These are phyloP conservation scores for Floccularia luteovirens DNA, from an alignment of 768 basidiomycete species.

Conservation along the genomic window DNA sequence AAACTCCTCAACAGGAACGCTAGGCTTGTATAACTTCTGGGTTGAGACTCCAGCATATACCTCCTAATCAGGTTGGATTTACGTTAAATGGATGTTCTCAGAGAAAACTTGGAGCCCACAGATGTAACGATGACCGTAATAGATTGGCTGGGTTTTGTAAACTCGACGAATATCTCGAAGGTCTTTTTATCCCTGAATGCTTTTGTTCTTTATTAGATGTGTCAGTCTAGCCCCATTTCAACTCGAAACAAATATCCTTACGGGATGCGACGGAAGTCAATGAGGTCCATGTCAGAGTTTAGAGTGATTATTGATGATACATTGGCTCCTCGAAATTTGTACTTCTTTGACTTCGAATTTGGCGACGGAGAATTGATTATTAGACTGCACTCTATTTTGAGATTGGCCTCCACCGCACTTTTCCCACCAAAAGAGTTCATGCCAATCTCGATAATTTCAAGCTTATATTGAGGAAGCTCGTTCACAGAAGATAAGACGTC, in stretches of 20 bases:
- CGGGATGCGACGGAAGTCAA: constrained; percentile 80
- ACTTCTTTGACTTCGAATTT: constrained; percentile 35
- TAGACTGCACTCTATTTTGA: constrained; percentile 53
- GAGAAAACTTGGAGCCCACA: constrained; percentile 23
- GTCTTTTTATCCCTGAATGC: constrained; percentile 49
- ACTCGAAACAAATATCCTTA: constrained; percentile 20
- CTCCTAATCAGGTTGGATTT: constrained; percentile 40
- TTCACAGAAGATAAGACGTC: constrained; percentile 53
- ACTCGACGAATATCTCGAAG: constrained; percentile 49
- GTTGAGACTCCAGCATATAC: constrained; percentile 60
- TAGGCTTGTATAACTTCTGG: constrained; percentile 48
- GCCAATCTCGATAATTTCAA: constrained; percentile 42
- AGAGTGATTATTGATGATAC: constrained; percentile 69
- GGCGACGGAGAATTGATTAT: constrained; percentile 16
- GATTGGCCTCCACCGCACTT: constrained; percentile 47
- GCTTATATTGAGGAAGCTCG: constrained; percentile 59
- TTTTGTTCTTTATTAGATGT: constrained; percentile 46
- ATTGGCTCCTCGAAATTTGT: constrained; percentile 34
- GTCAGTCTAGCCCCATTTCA: background rate
- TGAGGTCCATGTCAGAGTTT: constrained; percentile 65
- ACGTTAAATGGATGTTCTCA: background rate
- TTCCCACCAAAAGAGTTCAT: constrained; percentile 36
- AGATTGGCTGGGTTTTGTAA: constrained; percentile 73
- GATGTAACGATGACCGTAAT: constrained; percentile 54
- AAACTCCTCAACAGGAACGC: constrained; percentile 43